These are phyloP conservation scores for Acanthamoeba lenticulata DNA, from an alignment of 208 protist species.

Conservation along the genomic window DNA sequence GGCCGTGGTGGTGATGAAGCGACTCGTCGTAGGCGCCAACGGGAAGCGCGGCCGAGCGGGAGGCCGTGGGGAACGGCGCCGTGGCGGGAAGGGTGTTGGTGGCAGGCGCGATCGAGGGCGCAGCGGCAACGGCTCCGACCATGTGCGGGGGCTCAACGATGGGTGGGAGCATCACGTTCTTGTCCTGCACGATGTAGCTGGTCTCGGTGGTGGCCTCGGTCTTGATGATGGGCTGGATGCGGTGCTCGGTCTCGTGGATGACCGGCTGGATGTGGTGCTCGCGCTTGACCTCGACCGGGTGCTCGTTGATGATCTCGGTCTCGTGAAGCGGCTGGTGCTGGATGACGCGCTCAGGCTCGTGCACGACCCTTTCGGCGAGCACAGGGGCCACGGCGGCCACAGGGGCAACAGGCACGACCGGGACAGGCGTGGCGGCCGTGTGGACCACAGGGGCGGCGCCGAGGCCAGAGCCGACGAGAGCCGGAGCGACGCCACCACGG, in stretches of 20 bases:
- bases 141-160: background rate
- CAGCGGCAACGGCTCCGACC: background rate
- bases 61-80: background rate
- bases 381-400: background rate
- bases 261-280: conserved; percentile 32
- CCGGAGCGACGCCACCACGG: background rate
- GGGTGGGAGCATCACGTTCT: conserved; percentile 23
- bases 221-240: conserved; percentile 35
- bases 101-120: background rate
- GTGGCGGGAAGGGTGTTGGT: background rate
- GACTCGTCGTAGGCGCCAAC: background rate
- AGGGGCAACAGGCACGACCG: background rate
- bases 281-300: background rate
- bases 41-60: background rate
- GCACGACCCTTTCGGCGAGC: background rate
- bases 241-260: conserved; percentile 22
- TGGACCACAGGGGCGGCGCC: background rate
- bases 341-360: background rate
- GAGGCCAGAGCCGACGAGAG: background rate
- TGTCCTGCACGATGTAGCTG: background rate
- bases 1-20: background rate
- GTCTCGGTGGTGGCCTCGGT: conserved; percentile 16
- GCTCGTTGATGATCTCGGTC: conserved; percentile 14
- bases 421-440: background rate
- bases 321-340: background rate